phyloP scores from a whole-genome alignment of 495 filamentous ascomycete genomes.

The Aeminium ludgeri region DNA sequence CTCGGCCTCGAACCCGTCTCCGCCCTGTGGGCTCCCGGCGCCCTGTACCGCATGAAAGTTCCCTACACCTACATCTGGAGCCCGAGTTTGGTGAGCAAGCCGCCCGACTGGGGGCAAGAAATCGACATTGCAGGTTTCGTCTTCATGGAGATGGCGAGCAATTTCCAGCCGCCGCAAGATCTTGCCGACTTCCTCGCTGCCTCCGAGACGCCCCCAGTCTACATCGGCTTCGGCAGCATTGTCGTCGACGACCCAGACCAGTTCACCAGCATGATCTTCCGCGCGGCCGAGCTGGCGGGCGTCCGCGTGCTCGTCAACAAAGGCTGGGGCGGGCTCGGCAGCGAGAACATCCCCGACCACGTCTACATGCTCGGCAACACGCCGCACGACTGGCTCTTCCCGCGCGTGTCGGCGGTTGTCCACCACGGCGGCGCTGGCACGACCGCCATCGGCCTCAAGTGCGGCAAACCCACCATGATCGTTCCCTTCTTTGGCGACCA shows the following conservation, averaged over 20 bases:
- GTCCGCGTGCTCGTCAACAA: conserved; percentile 25
- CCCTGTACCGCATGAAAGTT: conserved; percentile 24
- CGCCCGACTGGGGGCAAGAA: conserved; percentile 26
- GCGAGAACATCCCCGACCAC: conserved; percentile 18
- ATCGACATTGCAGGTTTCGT: conserved; percentile 27
- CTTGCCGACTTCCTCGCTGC: conserved; percentile 24
- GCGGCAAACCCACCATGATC: conserved; percentile 25
- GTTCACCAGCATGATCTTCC: conserved; percentile 26
- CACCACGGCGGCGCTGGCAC: conserved; percentile 28
- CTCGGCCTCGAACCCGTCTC: conserved; percentile 22
- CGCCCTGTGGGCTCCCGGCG: conserved; percentile 26
- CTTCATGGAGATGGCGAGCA: conserved; percentile 24
- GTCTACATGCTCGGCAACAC: conserved; percentile 27
- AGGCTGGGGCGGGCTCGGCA: conserved; percentile 27
- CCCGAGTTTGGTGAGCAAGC: conserved; percentile 25
- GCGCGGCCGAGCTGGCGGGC: conserved; percentile 22
- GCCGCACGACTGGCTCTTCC: conserved; percentile 28
- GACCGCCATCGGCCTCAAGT: conserved; percentile 25
- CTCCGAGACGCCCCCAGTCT: conserved; percentile 22
- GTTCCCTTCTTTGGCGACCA: conserved; percentile 36
- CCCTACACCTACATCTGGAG: conserved; percentile 27
- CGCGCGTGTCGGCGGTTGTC: conserved; percentile 21
- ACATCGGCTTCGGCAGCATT: conserved; percentile 27
- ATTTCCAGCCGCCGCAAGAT: conserved; percentile 22
- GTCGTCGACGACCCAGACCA: conserved; percentile 26